Percentiles rank a stretch among this genome's conserved stretches.
phyloP scores from a whole-genome alignment of 2,329 filamentous ascomycete genomes.

The Fusarium equiseti region DNA sequence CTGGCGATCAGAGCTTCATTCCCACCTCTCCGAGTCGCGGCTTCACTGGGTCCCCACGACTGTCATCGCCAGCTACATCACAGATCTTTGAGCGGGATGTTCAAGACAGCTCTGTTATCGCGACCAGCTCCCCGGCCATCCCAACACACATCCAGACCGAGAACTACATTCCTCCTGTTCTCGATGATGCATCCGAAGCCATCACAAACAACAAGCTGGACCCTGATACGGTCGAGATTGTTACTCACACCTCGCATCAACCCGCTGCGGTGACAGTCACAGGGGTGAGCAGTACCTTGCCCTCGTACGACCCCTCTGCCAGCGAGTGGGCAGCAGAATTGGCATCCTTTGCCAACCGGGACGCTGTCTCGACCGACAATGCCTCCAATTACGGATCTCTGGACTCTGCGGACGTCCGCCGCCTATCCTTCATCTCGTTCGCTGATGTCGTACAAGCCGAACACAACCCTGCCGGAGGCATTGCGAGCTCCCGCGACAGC shows the following conservation, averaged over 20 bases:
- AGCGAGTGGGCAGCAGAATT: constrained; percentile 70
- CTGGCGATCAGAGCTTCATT: constrained; percentile 58
- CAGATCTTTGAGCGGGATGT: constrained; percentile 96
- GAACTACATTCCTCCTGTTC: constrained; percentile 90
- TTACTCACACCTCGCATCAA: constrained; percentile 87
- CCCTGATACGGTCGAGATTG: constrained; percentile 91
- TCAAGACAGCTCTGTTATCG: constrained; percentile 78
- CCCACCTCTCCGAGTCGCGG: constrained; percentile 75
- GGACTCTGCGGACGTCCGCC: constrained; percentile 80
- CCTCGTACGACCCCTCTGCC: constrained; percentile 57
- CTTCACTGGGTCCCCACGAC: constrained; percentile 77
- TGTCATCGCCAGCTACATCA: constrained; percentile 81
- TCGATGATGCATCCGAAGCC: constrained; percentile 90
- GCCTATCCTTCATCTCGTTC: constrained; percentile 95
- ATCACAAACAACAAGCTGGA: constrained; percentile 89
- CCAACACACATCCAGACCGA: constrained; percentile 94
- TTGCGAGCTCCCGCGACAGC: constrained; percentile 72
- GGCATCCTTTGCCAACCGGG: constrained; percentile 63
- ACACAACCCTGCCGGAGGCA: constrained; percentile 70
- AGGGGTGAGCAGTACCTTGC: constrained; percentile 55
- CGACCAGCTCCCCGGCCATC: constrained; percentile 84
- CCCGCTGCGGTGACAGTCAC: constrained; percentile 78
- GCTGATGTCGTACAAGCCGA: constrained; percentile 93
- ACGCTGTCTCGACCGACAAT: constrained; percentile 64
- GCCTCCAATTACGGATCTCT: constrained; percentile 82